Conservation (phyloP, 345 rosid species). For the Bruguiera sexangula region DNA sequence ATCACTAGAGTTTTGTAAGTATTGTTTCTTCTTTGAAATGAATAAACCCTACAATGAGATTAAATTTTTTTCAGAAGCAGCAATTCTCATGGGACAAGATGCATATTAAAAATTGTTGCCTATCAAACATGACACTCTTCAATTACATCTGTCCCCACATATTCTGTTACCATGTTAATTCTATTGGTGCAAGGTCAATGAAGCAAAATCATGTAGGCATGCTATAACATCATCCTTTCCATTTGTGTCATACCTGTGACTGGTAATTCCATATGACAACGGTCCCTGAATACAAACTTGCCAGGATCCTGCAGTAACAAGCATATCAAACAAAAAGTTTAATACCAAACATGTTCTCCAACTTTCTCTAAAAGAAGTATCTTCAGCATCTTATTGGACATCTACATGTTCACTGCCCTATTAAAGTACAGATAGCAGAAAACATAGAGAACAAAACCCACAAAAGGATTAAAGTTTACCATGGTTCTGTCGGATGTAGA, state of each 20-base stretch:
- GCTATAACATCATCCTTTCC: no score
- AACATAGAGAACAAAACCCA: background rate
- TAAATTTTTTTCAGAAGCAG: background rate
- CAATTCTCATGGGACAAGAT: background rate
- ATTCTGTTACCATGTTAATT: background rate
- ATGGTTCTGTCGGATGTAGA: constrained; percentile 56
- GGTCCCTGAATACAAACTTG: constrained; percentile 52
- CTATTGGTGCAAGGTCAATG: background rate
- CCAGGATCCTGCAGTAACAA: constrained; percentile 44
- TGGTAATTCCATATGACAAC: constrained; percentile 56
- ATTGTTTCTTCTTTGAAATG: background rate
- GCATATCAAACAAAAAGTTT: constrained; percentile 2
- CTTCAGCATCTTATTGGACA: background rate
- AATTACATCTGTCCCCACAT: background rate
- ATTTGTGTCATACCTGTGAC: constrained; percentile 62
- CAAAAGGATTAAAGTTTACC: constrained; percentile 22
- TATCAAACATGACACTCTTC: no score
- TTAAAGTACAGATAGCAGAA: background rate
- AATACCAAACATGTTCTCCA: background rate
- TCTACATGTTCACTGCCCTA: no score
- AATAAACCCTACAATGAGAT: background rate
- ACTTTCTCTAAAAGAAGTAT: background rate
- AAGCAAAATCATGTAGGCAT: no score
- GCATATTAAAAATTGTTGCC: background rate
- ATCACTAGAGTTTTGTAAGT: background rate